Evolutionary conservation across 108 stramenopile species (phyloP).

Genomic region (Cyclotella sp.): DNA sequence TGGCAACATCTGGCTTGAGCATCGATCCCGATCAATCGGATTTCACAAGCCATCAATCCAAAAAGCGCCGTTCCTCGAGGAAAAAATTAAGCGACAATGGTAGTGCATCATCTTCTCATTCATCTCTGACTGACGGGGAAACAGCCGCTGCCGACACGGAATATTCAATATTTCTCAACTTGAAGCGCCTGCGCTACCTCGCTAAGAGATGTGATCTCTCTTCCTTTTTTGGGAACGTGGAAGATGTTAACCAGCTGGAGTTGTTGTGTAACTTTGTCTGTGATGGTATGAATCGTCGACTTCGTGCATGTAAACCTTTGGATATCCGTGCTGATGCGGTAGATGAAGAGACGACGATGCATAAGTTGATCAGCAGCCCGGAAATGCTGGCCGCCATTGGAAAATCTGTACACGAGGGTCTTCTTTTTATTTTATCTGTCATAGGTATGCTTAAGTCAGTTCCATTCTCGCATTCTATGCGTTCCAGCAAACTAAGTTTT

Average conservation of each 20-base stretch:
- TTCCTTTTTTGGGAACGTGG: conserved; percentile 29
- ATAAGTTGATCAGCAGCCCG: conserved; percentile 54
- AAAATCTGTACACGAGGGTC: conserved; percentile 50
- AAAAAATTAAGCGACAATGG: conserved; percentile 31
- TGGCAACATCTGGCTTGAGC: conserved; percentile 40
- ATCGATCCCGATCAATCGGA: conserved; percentile 25
- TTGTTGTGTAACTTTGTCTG: conserved; percentile 48
- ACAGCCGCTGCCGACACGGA: conserved; percentile 57
- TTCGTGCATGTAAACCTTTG: conserved; percentile 39
- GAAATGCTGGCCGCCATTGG: conserved; percentile 57
- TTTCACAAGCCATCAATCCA: conserved; percentile 28
- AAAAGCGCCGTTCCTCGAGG: conserved; percentile 32
- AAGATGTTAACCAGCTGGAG: conserved; percentile 52
- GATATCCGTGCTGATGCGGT: conserved; percentile 32
- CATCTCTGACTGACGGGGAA: conserved; percentile 37
- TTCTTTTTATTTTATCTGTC: conserved; percentile 60
- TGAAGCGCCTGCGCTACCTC: conserved; percentile 67
- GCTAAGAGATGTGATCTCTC: conserved; percentile 56
- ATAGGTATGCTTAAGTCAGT: conserved; percentile 38
- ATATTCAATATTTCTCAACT: conserved; percentile 61
- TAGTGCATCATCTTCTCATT: conserved; percentile 29
- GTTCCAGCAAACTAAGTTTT: neutral
- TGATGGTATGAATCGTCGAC: conserved; percentile 41
- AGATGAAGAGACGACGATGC: conserved; percentile 33
- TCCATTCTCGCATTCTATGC: neutral